These are phyloP conservation scores for Coemansia sp. DNA, from an alignment of 192 early-diverging fungal species.

Conservation along the genomic window DNA sequence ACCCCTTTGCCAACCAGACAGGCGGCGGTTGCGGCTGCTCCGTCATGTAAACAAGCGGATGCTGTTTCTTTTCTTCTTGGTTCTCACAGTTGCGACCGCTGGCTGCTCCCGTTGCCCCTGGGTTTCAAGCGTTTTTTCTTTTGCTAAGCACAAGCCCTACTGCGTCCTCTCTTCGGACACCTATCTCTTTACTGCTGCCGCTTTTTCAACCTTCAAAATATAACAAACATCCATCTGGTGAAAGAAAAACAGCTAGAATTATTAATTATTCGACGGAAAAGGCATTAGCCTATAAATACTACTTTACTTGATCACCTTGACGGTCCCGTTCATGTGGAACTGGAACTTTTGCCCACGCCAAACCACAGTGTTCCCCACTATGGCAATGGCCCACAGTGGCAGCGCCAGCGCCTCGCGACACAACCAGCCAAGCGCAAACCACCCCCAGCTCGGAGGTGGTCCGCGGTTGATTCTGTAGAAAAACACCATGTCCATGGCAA, in stretches of 20 bases:
- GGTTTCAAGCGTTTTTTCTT: too few species aligned
- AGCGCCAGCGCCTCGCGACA: conserved; percentile 80
- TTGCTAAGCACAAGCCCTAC: background rate
- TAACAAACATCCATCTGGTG: background rate
- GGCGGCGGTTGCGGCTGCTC: conserved; percentile 54
- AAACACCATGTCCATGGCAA: conserved; percentile 62
- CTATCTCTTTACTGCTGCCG: background rate
- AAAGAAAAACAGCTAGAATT: too few species aligned
- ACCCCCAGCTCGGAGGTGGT: conserved; percentile 53
- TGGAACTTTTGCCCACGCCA: conserved; percentile 83
- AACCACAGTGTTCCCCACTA: conserved; percentile 76
- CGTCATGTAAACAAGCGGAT: conserved; percentile 43
- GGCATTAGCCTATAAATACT: too few species aligned
- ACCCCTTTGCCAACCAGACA: conserved; percentile 63
- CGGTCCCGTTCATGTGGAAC: conserved; percentile 66
- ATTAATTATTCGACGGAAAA: too few species aligned
- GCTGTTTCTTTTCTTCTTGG: too few species aligned
- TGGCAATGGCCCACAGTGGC: conserved; percentile 80
- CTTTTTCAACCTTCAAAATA: background rate
- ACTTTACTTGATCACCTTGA: conserved; percentile 21
- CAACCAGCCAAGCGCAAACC: conserved; percentile 69
- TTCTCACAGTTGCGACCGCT: background rate
- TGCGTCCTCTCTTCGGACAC: background rate
- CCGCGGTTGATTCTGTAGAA: conserved; percentile 47
- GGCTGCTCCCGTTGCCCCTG: background rate